phyloP scores from a whole-genome alignment of 2,329 filamentous ascomycete species.

The Fusarium pilosicola region DNA sequence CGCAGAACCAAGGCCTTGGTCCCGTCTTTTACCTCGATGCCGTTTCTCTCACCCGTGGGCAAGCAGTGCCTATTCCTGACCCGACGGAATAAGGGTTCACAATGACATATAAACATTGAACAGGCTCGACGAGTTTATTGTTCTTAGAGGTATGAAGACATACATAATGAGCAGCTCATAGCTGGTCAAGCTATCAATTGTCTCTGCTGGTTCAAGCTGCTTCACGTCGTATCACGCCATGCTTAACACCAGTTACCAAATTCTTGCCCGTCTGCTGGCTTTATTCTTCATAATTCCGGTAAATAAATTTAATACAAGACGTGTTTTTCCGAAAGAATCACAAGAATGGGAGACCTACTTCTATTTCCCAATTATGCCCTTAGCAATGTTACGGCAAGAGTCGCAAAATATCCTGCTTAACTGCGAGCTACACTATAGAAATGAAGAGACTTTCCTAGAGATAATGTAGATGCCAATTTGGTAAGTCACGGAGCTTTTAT shows the following conservation, averaged over 20 bases:
- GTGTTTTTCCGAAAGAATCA: fast-evolving
- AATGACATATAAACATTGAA: fast-evolving
- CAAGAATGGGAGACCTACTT: fast-evolving
- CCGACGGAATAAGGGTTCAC: neutral
- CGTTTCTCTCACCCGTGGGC: neutral
- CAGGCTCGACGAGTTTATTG: fast-evolving
- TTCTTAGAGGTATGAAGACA: fast-evolving
- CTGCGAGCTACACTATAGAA: fast-evolving
- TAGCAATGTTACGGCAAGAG: fast-evolving
- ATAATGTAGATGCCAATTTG: no score
- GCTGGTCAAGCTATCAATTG: no score
- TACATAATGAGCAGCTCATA: fast-evolving
- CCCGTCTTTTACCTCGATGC: neutral
- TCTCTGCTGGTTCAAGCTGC: neutral
- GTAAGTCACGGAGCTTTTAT: no score
- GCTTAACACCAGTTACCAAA: neutral
- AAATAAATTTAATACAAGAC: neutral
- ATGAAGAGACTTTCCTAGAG: neutral
- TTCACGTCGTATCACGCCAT: neutral
- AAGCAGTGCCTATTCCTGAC: neutral
- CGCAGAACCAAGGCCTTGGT: neutral
- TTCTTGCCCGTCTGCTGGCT: neutral
- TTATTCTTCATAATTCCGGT: fast-evolving
- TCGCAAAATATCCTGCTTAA: fast-evolving
- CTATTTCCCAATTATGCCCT: neutral